Conservation (phyloP, 2,329 filamentous ascomycete genomes). For the Cladosporium halotolerans region DNA sequence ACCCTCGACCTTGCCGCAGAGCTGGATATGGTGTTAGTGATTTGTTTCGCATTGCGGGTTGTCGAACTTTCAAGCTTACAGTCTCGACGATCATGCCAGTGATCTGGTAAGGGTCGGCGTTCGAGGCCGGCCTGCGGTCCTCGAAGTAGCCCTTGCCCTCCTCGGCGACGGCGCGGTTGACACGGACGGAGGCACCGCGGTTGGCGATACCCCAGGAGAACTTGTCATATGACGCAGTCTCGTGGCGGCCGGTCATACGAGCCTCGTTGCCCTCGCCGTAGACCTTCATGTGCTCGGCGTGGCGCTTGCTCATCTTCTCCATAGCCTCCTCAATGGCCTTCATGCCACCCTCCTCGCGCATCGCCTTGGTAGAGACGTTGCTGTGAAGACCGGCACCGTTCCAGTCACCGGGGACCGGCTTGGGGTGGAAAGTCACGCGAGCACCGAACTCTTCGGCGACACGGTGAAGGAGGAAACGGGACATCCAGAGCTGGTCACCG, state of each 20-base stretch:
- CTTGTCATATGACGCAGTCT: constrained; percentile 88
- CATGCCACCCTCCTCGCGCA: constrained; percentile 88
- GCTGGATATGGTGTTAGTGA: constrained; percentile 15
- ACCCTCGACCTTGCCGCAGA: constrained; percentile 46
- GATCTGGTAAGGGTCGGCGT: constrained; percentile 81
- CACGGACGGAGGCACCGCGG: constrained; percentile 89
- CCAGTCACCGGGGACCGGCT: constrained; percentile 94
- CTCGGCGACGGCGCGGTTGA: constrained; percentile 75
- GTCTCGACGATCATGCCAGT: constrained; percentile 76
- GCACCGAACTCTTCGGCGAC: constrained; percentile 95
- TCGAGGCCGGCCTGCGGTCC: constrained; percentile 61
- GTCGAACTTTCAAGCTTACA: constrained; percentile 19
- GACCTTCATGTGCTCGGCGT: constrained; percentile 65
- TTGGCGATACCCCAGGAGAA: constrained; percentile 95
- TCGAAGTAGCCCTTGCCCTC: constrained; percentile 96
- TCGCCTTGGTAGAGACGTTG: constrained; percentile 88
- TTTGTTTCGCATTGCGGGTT: neutral
- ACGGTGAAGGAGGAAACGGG: constrained; percentile 80
- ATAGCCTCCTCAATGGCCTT: constrained; percentile 81
- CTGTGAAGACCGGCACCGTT: constrained; percentile 91
- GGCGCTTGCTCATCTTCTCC: constrained; percentile 46
- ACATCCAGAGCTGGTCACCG: constrained; percentile 95
- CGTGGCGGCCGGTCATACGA: constrained; percentile 86
- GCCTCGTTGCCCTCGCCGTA: constrained; percentile 95
- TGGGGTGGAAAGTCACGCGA: constrained; percentile 91